Evolutionary conservation across 2,329 filamentous ascomycete genomes (phyloP).

Genomic region (Piedraia hortae): DNA sequence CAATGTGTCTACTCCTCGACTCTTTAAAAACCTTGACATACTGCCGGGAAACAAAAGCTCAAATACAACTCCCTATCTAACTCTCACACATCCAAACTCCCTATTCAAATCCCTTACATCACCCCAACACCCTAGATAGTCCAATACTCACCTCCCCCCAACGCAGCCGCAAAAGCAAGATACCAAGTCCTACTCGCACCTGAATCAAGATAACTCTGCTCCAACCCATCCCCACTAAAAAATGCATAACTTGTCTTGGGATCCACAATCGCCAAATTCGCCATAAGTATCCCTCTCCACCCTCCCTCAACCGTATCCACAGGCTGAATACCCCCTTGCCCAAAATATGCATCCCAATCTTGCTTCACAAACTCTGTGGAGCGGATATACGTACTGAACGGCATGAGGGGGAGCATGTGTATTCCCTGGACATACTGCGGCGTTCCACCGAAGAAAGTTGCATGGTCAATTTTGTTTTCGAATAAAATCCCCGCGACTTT

Average conservation of each 20-base stretch:
- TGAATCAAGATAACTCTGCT: slow-evolving; percentile 45
- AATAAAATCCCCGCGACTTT: slow-evolving; percentile 40
- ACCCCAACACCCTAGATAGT: slow-evolving; percentile 1
- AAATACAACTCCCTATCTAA: too few species aligned
- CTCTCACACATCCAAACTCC: too few species aligned
- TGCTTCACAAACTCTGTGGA: slow-evolving; percentile 42
- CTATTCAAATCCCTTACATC: too few species aligned
- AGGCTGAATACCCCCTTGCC: slow-evolving; percentile 23
- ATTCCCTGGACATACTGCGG: slow-evolving; percentile 29
- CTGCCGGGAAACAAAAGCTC: too few species aligned
- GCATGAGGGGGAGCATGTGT: slow-evolving; percentile 55
- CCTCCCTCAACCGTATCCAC: slow-evolving; percentile 23
- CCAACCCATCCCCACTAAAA: slow-evolving; percentile 39
- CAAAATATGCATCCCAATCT: slow-evolving; percentile 64
- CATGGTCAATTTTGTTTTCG: slow-evolving; percentile 86
- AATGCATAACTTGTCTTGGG: slow-evolving; percentile 43
- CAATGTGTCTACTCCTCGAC: too few species aligned
- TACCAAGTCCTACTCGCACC: slow-evolving; percentile 72
- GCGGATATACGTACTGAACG: slow-evolving; percentile 39
- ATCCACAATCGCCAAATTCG: slow-evolving; percentile 55
- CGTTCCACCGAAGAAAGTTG: slow-evolving; percentile 51
- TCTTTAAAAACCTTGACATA: too few species aligned
- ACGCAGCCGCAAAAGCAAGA: slow-evolving; percentile 48
- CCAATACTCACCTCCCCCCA: slow-evolving; percentile 12
- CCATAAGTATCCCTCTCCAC: slow-evolving; percentile 67